Base-by-base conservation (phyloP, 2,329 filamentous ascomycete species). In the Colletotrichum sansevieriae region DNA sequence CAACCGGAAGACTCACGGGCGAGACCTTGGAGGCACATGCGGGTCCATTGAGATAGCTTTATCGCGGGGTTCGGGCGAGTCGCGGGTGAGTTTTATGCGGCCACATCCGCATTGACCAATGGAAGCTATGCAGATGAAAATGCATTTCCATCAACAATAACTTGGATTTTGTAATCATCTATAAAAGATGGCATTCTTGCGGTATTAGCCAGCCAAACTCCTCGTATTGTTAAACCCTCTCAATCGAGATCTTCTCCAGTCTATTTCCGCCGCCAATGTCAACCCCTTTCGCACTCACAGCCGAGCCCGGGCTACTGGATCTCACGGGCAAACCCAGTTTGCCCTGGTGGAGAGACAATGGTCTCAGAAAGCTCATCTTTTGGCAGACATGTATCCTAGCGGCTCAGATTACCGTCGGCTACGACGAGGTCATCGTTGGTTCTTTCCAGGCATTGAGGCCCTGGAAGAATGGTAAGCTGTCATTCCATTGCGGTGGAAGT, bases 21-120 rank as follows among this genome's bases (percentile, higher is more conserved):
- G 49, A 35, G 33, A 35, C 3, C 25, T 7, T 39, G 22, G n/a
- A 18, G 10, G 15, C 11, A 15, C n/a, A 35, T 18, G 49, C 25
- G 49, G 49, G 25, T 22, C 25, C 25, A 13, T 52, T n/a, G 10
- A 29, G 22, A 9, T n/a, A 12, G 33, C 49, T 25, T 52, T 35
- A 52, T 52, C 49, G 49, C 49, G 22, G 9, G 7, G 49, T 15
- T 10, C 49, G 49, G 49, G 49, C 49, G 49, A 52, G 49, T 52
- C 49, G 33, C 49, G 49, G 49, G 49, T 29, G 49, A 52, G 49
- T 52, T 52, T 35, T 35, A 15, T 25, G 35, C 9, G 33, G 49
- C 35, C 10, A 9, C 35, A 13, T 13, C 35, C 35, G 35, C 12
- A 52, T n/a, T 33, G 49, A 35, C 49, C 49, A 52, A 52, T 52